Evolutionary conservation across 163 green algal genomes (phyloP), one percentile per base, ranked within the genome.

Genomic region (Chlamydomonas reinhardtii): DNA sequence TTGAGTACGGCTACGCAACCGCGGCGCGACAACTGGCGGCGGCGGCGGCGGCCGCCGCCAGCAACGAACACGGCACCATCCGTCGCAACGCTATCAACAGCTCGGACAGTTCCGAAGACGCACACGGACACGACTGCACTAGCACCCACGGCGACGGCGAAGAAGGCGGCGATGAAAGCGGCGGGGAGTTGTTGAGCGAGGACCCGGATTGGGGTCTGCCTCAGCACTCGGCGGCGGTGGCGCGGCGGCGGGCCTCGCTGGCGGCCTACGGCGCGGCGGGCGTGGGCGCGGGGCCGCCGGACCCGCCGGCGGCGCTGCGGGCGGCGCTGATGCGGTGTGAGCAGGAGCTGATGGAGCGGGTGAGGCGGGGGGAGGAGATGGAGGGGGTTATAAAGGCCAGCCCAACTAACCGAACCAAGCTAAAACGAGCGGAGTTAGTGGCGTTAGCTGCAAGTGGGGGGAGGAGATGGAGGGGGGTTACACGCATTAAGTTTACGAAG

Each of bases 241-340:
- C 68, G 77, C n/a, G 77, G 66, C 77, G 77, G 65, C 77, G 65
- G 14, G 31, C 77, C 25, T 76, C 65, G 6, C 17, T 76, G 48
- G 77, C 77, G 22, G 34, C 32, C 66, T 76, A 84, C 77, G 77
- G 64, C 65, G 73, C 61, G 61, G 66, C 66, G 27, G 52, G 20
- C 19, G 31, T 31, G 43, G 68, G 54, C 74, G 52, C 25, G 48
- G 52, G 65, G 24, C 68, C 79, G 79, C 69, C 68, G 14, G 79
- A 85, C 34, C 79, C 79, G n/a, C 52, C 79, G 31, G 81, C 56
- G 59, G 81, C 81, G 81, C 81, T 87, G 81, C 81, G 81, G 14
- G 43, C 39, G 31, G 81, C 81, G 56, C 71, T 87, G 71, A 56
- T 80, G 70, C 56, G 71, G 15, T 87, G 81, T 59, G 81, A 87